Evolutionary conservation across 2,329 filamentous ascomycete genomes (phyloP), one percentile per base, ranked within the genome.

Genomic region (Zymoseptoria pseudotritici): DNA sequence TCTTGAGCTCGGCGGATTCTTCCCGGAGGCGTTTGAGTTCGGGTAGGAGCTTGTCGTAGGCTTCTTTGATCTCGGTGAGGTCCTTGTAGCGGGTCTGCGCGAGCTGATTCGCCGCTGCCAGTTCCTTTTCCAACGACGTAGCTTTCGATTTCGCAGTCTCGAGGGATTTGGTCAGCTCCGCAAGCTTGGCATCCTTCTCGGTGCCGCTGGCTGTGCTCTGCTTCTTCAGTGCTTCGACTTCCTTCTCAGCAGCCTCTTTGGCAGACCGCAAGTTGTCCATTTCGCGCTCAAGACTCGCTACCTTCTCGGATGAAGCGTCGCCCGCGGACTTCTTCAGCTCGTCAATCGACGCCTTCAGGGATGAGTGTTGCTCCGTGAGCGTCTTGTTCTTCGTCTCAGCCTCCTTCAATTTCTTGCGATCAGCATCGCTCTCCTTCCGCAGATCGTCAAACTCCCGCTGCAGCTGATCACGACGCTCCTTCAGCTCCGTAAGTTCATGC

Each of bases 71-170:
- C 26, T 96, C 89, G 0, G 86, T 87, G 1, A 97, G 78, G 61
- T 97, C 92, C 73, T 91, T 96, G 78, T 91, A 97, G 29, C 94
- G 83, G 17, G 84, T 88, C 62, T 95, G 87, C 0, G 94, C 91
- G 11, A 97, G 82, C 74, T 95, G 86, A 72, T 97, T 87, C 0
- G 92, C 88, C 2, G 91, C 91, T 1, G 86, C 88, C 2, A 97
- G 81, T 70, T 99, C 93, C 0, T 88, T 90, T 70, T 96, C 86
- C 19, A 97, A 74, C 0, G 83, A 82, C 1, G 84, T 79, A 0
- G 86, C 84, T 72, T 87, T 90, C 20, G 80, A 76, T 73, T 89
- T 91, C 42, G 95, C 79, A 50, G 86, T 85, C 50, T 92, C 82
- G 61, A 90, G 84, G 58, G 92, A 87, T 2, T 75, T 75, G 56